Evolutionary conservation across 2,329 filamentous ascomycete species (phyloP), one percentile per base, ranked within the genome.

Genomic region (Aspergillus pseudotamarii): DNA sequence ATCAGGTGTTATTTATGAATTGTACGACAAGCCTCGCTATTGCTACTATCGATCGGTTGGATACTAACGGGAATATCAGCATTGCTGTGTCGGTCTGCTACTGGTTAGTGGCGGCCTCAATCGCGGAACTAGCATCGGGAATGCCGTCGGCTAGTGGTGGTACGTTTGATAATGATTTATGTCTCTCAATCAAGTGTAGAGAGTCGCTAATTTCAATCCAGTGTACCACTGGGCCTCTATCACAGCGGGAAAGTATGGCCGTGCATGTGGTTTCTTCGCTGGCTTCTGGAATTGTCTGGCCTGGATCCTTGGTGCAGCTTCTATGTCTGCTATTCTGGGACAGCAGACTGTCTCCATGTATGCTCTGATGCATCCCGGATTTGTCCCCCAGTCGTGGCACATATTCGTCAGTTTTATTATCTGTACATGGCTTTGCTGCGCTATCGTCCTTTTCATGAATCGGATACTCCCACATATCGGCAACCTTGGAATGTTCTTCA

Each of bases 281-380:
- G 80, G 80, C 26, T 81, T 75, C 67, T 81, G 78, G 78, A 81
- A 81, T 55, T 78, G 71, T 60, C 65, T 81, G 26, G 79, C 79
- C 9, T 89, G 88, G 88, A 83, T 89, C 65, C 87, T 89, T 62
- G 86, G 85, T 65, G 80, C 87, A 6, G 85, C 86, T 4, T 85
- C 86, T 1, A 84, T 89, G 69, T 78, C 84, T 19, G 81, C 84
- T 61, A 87, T 89, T 62, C 80, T 86, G 5, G 83, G 83, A 65
- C 88, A 89, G 69, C 82, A 88, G 66, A 76, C 83, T 14, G 83
- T 89, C 21, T 84, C 85, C 68, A 85, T 89, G 82, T 89, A 89
- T 72, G 80, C 82, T 6, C 74, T 86, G 32, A 88, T 86, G 75
- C 84, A 89, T 69, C 81, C 82, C 1, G 83, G 77, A 6, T 87